Percentiles rank a stretch among this genome's conserved stretches.
Conservation (phyloP, 768 basidiomycete genomes). For the Paxillus ammoniavirescens region DNA sequence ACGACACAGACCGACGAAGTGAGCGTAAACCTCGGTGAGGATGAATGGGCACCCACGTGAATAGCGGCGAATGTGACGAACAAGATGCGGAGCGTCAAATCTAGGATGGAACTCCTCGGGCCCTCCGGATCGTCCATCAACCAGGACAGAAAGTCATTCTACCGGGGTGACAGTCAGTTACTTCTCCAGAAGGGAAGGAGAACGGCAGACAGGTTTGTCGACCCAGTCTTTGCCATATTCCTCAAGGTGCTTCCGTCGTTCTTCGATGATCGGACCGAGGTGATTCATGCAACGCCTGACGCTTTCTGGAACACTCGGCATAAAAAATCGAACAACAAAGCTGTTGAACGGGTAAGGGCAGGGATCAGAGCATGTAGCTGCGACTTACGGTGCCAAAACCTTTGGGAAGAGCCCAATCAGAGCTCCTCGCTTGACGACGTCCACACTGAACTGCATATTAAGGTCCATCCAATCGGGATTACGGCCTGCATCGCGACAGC, state of each 20-base stretch:
- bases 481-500: constrained; percentile 31
- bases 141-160: constrained; percentile 35
- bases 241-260: constrained; percentile 20
- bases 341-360: constrained; percentile 2
- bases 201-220: constrained; percentile 30
- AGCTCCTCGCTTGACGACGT: constrained; percentile 19
- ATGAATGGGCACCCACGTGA: constrained; percentile 12
- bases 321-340: constrained; percentile 9
- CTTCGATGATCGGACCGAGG: constrained; percentile 30
- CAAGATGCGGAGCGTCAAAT: constrained; percentile 18
- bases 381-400: too few species aligned
- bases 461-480: constrained; percentile 35
- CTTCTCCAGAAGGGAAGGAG: neutral
- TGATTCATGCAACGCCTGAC: constrained; percentile 7
- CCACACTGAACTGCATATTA: constrained; percentile 28
- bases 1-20: neutral
- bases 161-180: neutral
- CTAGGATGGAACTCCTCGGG: constrained; percentile 9
- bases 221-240: constrained; percentile 25
- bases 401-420: neutral
- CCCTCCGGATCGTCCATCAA: constrained; percentile 23
- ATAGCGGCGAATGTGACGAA: constrained; percentile 15
- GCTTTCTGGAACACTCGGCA: constrained; percentile 4
- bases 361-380: constrained; percentile 3
- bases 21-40: too few species aligned